Conservation (phyloP, 495 filamentous ascomycete species). For the Tuber magnatum region DNA sequence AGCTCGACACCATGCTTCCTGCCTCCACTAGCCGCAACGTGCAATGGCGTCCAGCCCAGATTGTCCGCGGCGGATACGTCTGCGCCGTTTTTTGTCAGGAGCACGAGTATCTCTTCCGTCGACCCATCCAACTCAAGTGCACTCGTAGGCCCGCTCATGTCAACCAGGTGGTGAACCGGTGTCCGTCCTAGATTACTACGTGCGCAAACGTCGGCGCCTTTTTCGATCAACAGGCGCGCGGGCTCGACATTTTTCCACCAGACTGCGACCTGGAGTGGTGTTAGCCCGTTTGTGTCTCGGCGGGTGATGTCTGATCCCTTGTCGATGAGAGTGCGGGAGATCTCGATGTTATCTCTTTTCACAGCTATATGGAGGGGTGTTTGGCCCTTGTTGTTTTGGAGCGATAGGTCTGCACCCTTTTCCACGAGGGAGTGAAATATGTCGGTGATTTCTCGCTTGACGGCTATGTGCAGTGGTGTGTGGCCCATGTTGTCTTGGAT, state of each 20-base stretch:
- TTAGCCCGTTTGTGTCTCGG: conserved; percentile 18
- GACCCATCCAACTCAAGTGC: not conserved
- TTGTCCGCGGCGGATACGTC: conserved; percentile 8
- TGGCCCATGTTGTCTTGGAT: conserved; percentile 18
- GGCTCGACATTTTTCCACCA: not conserved
- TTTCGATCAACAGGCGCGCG: conserved; percentile 15
- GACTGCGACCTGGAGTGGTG: conserved; percentile 26
- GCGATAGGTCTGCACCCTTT: conserved; percentile 18
- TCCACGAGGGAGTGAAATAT: conserved; percentile 21
- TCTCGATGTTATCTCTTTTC: not conserved
- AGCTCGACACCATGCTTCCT: conserved; percentile 13
- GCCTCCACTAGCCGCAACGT: not conserved
- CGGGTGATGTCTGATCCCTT: conserved; percentile 19
- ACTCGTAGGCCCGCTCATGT: not conserved
- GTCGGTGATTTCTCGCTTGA: conserved; percentile 7
- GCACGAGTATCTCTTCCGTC: not conserved
- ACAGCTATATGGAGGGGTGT: conserved; percentile 27
- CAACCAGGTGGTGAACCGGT: conserved; percentile 14
- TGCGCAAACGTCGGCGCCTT: conserved; percentile 15
- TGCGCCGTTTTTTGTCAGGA: conserved; percentile 4
- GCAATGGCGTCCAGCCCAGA: conserved; percentile 14
- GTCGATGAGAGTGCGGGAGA: conserved; percentile 12
- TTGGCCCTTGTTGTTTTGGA: conserved; percentile 24
- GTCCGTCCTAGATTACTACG: conserved; percentile 26
- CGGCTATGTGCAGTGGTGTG: conserved; percentile 22